These are phyloP conservation scores for Gomphus bonarii DNA, from an alignment of 1,284 basidiomycete species.

Conservation along the genomic window DNA sequence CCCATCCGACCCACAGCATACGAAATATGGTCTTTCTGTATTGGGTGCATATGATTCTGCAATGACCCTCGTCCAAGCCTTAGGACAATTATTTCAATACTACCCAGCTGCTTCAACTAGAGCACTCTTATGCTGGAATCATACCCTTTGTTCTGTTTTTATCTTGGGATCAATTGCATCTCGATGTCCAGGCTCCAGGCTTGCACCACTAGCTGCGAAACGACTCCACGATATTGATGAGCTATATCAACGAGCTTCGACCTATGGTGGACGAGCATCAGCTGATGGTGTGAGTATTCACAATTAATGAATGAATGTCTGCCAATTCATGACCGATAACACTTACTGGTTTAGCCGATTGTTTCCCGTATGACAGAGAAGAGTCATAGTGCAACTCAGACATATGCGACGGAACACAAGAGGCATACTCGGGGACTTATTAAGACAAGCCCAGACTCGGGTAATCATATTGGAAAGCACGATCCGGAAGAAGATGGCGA, in stretches of 20 bases:
- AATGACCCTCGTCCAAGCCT: slow-evolving; percentile 9
- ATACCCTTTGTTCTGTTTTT: slow-evolving; percentile 11
- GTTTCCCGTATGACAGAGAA: slow-evolving; percentile 10
- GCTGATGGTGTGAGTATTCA: slow-evolving; percentile 7
- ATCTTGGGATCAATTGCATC: slow-evolving; percentile 7
- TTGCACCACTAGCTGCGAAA: slow-evolving; percentile 10
- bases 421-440: not conserved
- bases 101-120: slow-evolving; percentile 5
- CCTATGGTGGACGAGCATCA: slow-evolving; percentile 9
- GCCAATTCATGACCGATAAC: not conserved
- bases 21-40: slow-evolving; percentile 12
- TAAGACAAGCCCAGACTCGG: not conserved
- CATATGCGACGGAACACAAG: slow-evolving; percentile 1
- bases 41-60: slow-evolving; percentile 7
- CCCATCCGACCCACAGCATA: slow-evolving; percentile 11
- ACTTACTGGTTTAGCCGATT: not conserved
- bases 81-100: slow-evolving; percentile 5
- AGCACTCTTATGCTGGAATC: slow-evolving; percentile 10
- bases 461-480: not conserved
- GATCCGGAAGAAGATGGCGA: slow-evolving; percentile 4
- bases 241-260: slow-evolving; percentile 2
- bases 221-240: slow-evolving; percentile 9
- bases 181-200: slow-evolving; percentile 9
- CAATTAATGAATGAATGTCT: not conserved
- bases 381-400: not conserved